Conservation (phyloP, 495 filamentous ascomycete genomes). For the Aspergillus nanangensis region DNA sequence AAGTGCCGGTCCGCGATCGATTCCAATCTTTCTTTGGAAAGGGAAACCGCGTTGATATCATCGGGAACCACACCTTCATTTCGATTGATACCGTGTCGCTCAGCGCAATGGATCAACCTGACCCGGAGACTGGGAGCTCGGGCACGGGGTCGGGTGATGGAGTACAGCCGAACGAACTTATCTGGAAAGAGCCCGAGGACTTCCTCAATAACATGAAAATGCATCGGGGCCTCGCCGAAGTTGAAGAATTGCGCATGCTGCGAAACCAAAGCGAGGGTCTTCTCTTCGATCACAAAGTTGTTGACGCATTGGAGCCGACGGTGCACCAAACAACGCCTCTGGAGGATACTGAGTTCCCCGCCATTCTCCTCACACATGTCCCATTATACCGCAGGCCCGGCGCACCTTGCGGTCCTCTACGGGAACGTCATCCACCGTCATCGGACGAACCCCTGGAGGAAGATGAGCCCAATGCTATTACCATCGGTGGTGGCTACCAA, state of each 20-base stretch:
- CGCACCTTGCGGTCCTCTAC: slow-evolving; percentile 85
- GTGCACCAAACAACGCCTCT: slow-evolving; percentile 20
- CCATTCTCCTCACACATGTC: slow-evolving; percentile 84
- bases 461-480: slow-evolving; percentile 75
- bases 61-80: slow-evolving; percentile 95
- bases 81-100: slow-evolving; percentile 85
- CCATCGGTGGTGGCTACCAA: slow-evolving; percentile 74
- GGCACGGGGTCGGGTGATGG: slow-evolving; percentile 31
- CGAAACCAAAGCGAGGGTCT: slow-evolving; percentile 39
- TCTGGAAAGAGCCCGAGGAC: slow-evolving; percentile 71
- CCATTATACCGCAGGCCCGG: slow-evolving; percentile 77
- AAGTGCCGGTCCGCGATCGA: slow-evolving; percentile 68
- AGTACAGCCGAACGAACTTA: slow-evolving; percentile 42
- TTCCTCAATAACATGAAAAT: slow-evolving; percentile 64
- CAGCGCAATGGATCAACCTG: slow-evolving; percentile 60
- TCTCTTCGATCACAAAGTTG: slow-evolving; percentile 44
- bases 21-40: slow-evolving; percentile 89
- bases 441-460: slow-evolving; percentile 56
- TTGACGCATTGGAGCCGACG: slow-evolving; percentile 21
- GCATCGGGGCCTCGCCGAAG: slow-evolving; percentile 38
- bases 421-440: slow-evolving; percentile 75
- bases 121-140: slow-evolving; percentile 43
- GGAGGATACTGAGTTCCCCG: slow-evolving; percentile 56
- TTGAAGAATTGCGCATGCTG: slow-evolving; percentile 35
- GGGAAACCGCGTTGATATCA: slow-evolving; percentile 78